Percentiles rank a stretch among this genome's conserved stretches.
Evolutionary conservation across 345 rosid species (phyloP).

Genomic region (Linum trigynum): DNA sequence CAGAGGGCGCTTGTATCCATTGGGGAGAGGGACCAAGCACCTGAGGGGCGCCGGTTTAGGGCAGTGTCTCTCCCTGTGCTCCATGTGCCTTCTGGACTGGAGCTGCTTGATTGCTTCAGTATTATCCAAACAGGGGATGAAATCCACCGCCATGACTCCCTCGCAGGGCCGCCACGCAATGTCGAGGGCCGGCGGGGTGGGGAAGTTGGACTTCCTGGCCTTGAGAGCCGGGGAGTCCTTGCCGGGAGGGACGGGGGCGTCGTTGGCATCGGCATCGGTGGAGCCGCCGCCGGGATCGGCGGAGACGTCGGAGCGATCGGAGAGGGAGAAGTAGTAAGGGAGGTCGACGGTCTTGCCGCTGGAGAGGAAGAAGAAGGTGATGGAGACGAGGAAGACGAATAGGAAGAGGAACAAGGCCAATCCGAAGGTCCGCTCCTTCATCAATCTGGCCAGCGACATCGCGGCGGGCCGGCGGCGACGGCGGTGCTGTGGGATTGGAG

Average conservation of each 20-base stretch:
- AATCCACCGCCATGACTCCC: conserved; percentile 45
- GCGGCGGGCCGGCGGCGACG: background rate
- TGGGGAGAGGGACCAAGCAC: conserved; percentile 70
- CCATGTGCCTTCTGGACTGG: conserved; percentile 71
- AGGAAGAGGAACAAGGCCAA: background rate
- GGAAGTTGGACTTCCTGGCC: background rate
- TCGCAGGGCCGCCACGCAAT: conserved; percentile 44
- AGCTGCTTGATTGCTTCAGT: conserved; percentile 45
- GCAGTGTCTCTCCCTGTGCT: conserved; percentile 85
- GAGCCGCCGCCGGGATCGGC: background rate
- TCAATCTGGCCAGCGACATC: background rate
- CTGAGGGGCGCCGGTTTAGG: conserved; percentile 44
- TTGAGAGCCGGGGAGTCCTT: background rate
- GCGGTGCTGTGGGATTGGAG: background rate
- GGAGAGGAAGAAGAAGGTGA: background rate
- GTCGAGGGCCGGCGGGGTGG: background rate
- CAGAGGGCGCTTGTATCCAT: conserved; percentile 54
- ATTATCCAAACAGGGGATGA: conserved; percentile 81
- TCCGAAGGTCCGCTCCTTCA: background rate
- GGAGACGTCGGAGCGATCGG: conserved; percentile 1
- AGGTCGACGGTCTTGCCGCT: background rate
- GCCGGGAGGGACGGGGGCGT: background rate
- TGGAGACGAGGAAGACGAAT: background rate
- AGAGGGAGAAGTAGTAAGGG: background rate
- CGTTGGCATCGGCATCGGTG: background rate